Evolutionary conservation across 148 eudicot genomes (phyloP).

Genomic region (Simmondsia chinensis): DNA sequence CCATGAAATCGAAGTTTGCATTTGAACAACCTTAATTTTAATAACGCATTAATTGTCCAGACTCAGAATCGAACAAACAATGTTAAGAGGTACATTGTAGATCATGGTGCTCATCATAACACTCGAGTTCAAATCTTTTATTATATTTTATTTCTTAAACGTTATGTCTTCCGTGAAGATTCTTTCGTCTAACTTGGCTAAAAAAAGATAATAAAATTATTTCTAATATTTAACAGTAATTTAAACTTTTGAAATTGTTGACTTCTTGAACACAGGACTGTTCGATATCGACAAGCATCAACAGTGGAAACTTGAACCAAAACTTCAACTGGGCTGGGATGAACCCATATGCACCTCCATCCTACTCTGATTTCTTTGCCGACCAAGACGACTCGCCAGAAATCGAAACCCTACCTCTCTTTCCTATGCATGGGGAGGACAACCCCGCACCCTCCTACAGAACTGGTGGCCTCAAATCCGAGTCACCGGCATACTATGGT

Average conservation of each 20-base stretch:
- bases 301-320: constrained; percentile 31
- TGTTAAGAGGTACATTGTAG: too few relatives aligned
- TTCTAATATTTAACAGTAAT: not conserved
- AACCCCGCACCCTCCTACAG: constrained; percentile 3
- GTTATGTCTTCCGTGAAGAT: too few relatives aligned
- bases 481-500: constrained; percentile 16
- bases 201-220: too few relatives aligned
- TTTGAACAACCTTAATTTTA: too few relatives aligned
- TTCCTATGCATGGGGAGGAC: constrained; percentile 74
- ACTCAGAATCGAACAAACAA: too few relatives aligned
- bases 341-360: constrained; percentile 17
- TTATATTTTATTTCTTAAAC: too few relatives aligned
- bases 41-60: too few relatives aligned
- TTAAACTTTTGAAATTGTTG: too few relatives aligned
- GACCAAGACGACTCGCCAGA: constrained; percentile 30
- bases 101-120: too few relatives aligned
- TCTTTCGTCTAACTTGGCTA: too few relatives aligned
- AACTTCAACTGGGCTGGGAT: constrained; percentile 33
- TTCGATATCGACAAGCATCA: constrained; percentile 51
- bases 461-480: constrained; percentile 14
- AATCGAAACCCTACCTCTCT: constrained; percentile 81
- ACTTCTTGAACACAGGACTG: constrained; percentile 55
- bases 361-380: constrained; percentile 32
- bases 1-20: too few relatives aligned
- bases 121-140: too few relatives aligned